phyloP scores from a whole-genome alignment of 1,139 yeast genomes.

The Suhomyces panamericanus region DNA sequence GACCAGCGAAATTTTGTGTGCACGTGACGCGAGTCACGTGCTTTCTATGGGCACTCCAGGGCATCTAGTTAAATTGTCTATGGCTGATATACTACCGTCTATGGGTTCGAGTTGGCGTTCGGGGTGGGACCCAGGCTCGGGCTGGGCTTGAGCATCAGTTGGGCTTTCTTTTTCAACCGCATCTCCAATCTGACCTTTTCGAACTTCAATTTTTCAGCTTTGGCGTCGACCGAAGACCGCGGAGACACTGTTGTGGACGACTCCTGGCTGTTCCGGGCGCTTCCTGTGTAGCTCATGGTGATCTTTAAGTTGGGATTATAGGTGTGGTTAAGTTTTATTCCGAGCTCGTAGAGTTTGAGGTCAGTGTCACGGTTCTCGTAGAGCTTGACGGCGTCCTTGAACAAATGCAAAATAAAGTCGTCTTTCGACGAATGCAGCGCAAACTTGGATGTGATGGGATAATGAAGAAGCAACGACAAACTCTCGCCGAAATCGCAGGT shows the following conservation, averaged over 20 bases:
- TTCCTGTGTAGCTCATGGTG: constrained; percentile 31
- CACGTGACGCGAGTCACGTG: constrained; percentile 3
- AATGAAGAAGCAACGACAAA: constrained; percentile 57
- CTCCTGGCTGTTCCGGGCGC: constrained; percentile 21
- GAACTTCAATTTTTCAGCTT: constrained; percentile 40
- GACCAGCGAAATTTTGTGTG: no score
- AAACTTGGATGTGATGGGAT: constrained; percentile 40
- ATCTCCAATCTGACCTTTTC: constrained; percentile 46
- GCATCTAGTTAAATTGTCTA: neutral
- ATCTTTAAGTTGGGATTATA: constrained; percentile 41
- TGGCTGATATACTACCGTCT: neutral
- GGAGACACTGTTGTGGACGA: constrained; percentile 15
- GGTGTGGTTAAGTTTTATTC: constrained; percentile 35
- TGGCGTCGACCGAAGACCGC: constrained; percentile 18
- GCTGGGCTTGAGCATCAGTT: constrained; percentile 30
- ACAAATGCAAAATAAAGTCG: constrained; percentile 28
- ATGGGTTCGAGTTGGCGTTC: neutral
- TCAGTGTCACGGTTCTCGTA: constrained; percentile 34
- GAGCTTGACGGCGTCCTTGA: constrained; percentile 33
- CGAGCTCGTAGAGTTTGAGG: constrained; percentile 42
- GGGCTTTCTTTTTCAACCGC: constrained; percentile 47
- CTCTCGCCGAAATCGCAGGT: constrained; percentile 65
- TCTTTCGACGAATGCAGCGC: constrained; percentile 11
- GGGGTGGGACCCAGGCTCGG: no score
- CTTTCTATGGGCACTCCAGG: neutral